These are phyloP conservation scores for Aphanomyces cochlioides DNA, from an alignment of 352 stramenopile species.

Conservation along the genomic window DNA sequence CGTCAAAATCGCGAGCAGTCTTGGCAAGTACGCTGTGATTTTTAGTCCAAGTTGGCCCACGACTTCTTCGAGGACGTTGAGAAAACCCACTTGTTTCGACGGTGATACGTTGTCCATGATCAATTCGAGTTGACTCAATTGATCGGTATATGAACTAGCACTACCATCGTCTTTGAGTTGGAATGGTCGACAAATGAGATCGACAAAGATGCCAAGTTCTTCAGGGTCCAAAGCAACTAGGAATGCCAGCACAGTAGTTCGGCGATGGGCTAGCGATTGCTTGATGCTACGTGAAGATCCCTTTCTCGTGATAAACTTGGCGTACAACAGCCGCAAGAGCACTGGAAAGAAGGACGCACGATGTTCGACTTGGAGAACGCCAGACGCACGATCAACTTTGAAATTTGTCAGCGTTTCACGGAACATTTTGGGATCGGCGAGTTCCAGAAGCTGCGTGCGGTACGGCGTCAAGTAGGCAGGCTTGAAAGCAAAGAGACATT, in stretches of 20 bases:
- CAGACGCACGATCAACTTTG: slow-evolving; percentile 65
- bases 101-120: slow-evolving; percentile 35
- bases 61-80: slow-evolving; percentile 87
- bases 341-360: slow-evolving; percentile 74
- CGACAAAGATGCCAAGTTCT: slow-evolving; percentile 84
- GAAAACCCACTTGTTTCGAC: slow-evolving; percentile 77
- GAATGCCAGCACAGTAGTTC: slow-evolving; percentile 87
- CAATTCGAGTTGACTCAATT: slow-evolving; percentile 19
- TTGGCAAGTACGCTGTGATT: slow-evolving; percentile 71
- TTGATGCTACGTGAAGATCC: slow-evolving; percentile 58
- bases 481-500: slow-evolving; percentile 83
- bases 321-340: slow-evolving; percentile 86
- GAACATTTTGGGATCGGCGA: slow-evolving; percentile 78
- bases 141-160: slow-evolving; percentile 17
- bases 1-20: slow-evolving; percentile 69
- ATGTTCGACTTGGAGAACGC: slow-evolving; percentile 76
- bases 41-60: slow-evolving; percentile 84
- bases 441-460: slow-evolving; percentile 77
- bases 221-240: slow-evolving; percentile 65
- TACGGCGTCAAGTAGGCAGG: slow-evolving; percentile 80
- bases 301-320: slow-evolving; percentile 86
- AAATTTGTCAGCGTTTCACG: slow-evolving; percentile 89
- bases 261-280: slow-evolving; percentile 80
- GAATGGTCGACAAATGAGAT: slow-evolving; percentile 87
- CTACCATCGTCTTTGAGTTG: slow-evolving; percentile 37